phyloP scores from a whole-genome alignment of 2,329 filamentous ascomycete species.

The Aspergillus sp. region DNA sequence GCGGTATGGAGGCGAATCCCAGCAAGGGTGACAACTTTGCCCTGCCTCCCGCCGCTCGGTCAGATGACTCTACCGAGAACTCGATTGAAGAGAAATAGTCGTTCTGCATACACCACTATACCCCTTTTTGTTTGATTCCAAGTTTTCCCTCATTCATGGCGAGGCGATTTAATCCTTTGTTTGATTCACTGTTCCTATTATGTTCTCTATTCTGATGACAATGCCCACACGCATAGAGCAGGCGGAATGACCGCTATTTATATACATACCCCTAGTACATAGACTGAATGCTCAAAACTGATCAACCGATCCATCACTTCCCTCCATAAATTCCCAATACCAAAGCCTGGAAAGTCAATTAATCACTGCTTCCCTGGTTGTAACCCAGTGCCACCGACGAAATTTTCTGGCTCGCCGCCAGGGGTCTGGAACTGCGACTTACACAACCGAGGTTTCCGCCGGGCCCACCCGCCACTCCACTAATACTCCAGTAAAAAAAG shows the following conservation, averaged over 20 bases:
- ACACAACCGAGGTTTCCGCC: no score
- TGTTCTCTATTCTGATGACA: not conserved
- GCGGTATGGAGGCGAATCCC: slow-evolving; percentile 34
- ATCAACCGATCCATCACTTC: not conserved
- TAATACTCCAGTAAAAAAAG: no score
- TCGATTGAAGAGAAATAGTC: slow-evolving; percentile 22
- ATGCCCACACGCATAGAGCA: not conserved
- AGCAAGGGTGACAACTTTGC: slow-evolving; percentile 34
- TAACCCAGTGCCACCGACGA: no score
- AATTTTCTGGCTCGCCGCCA: no score
- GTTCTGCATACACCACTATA: slow-evolving; percentile 4
- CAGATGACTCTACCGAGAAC: slow-evolving; percentile 23
- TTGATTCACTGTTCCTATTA: slow-evolving; percentile 5
- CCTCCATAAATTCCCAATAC: not conserved
- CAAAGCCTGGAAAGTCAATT: not conserved
- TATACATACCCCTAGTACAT: slow-evolving; percentile 10
- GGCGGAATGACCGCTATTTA: slow-evolving; percentile 1
- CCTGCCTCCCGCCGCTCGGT: slow-evolving; percentile 35
- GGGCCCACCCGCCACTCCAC: no score
- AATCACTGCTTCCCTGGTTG: no score
- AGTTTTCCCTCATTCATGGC: not conserved
- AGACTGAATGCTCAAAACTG: slow-evolving; percentile 1
- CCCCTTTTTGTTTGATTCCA: slow-evolving; percentile 4
- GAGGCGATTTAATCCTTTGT: slow-evolving; percentile 2
- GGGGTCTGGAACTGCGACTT: no score